Evolutionary conservation across 352 stramenopile species (phyloP), one percentile per base, ranked within the genome.

Genomic region (Aphanomyces euteiches): DNA sequence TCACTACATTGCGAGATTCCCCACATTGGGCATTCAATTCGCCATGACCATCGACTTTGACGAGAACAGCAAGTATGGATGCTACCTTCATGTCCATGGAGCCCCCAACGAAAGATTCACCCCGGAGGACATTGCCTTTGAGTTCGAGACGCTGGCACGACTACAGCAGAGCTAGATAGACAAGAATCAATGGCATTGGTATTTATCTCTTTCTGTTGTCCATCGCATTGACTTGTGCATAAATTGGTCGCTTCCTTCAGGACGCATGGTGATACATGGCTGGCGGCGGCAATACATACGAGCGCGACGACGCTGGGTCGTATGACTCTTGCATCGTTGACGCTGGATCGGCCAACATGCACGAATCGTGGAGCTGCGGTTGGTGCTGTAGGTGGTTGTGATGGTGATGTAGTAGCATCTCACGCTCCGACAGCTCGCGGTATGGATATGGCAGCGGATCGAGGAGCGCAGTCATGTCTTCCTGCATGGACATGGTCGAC

Each of bases 371-470:
- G 28, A 28, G 28, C 43, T 50, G 43, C 10, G 10, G 17, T 50
- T 50, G 43, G 10, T 50, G 43, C 43, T 50, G 43, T 28, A 28
- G 28, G 28, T 28, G 28, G 43, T 50, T 61, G 54, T 7, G 39
- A 10, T 37, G 34, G 17, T 61, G 54, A 28, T 28, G 28, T 28
- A 28, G 28, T 28, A 28, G 28, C 28, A 28, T 28, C 28, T 28
- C 28, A 28, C 28, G 28, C 28, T 28, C 28, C 0, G 28, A 28
- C 28, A 28, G 28, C 37, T 61, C 54, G 7, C 10, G 54, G 54
- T 61, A 61, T 40, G 54, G 54, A 37, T 61, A 61, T 17, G 54
- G 54, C 28, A 61, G n/a, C 0, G 54, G 54, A 41, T 61, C 54
- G 17, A 37, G 54, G 6, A 39, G 17, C 12, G 41, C 7, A 34